A percentile compares a stretch with the other conserved stretches of the same genome.
Evolutionary conservation across 352 stramenopile genomes (phyloP).

Genomic region (Phytophthora rubi): DNA sequence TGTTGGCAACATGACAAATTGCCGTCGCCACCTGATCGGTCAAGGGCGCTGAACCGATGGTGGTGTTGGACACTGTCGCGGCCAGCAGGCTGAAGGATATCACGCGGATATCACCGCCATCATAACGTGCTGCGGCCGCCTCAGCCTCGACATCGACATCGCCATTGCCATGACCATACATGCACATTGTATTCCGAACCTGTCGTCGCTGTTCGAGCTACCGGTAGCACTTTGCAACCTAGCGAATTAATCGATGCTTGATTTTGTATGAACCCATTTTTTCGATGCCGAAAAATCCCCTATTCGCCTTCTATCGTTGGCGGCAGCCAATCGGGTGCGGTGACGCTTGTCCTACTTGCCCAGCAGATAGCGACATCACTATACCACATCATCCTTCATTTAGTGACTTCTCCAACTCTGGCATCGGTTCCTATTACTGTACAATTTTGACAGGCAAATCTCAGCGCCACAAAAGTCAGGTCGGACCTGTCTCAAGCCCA

Average conservation of each 20-base stretch:
- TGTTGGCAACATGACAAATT: not conserved
- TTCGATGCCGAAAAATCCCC: not conserved
- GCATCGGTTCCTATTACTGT: no score
- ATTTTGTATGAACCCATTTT: slow-evolving; percentile 17
- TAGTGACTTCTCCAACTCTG: not conserved
- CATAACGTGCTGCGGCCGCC: not conserved
- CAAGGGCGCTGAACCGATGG: not conserved
- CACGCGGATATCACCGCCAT: not conserved
- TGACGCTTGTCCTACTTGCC: not conserved
- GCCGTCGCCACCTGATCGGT: not conserved
- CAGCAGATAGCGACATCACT: not conserved
- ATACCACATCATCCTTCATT: not conserved
- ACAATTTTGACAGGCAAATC: not conserved
- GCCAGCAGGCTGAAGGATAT: not conserved
- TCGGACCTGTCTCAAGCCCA: slow-evolving; percentile 8
- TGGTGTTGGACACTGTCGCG: not conserved
- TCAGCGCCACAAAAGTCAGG: not conserved
- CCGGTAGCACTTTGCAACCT: not conserved
- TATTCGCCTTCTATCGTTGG: not conserved
- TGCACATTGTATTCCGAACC: not conserved
- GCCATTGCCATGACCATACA: not conserved
- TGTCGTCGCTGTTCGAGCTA: not conserved
- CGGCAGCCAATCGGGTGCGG: not conserved
- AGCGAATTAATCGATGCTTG: slow-evolving; percentile 8
- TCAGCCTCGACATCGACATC: not conserved